Percentiles rank a stretch among this genome's conserved stretches.
Evolutionary conservation across 139 green algal species (phyloP).

Genomic region (Asterochloris erici): DNA sequence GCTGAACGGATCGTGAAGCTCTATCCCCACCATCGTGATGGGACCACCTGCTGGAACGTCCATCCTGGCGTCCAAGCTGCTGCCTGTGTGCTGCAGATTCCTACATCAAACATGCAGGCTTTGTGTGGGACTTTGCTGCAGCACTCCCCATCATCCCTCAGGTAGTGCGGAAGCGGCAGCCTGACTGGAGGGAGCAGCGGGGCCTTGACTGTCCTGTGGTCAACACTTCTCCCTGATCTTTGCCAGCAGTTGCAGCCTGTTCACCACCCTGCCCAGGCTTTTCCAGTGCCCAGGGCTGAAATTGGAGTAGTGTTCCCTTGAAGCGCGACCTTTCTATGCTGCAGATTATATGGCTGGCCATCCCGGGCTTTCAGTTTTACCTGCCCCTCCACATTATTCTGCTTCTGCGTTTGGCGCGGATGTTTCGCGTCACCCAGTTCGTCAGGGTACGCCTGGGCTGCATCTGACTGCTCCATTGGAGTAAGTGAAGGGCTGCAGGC

Average conservation of each 20-base stretch:
- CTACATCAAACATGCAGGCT: conserved; percentile 8
- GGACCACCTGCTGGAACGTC: no score
- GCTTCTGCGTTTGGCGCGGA: conserved; percentile 6
- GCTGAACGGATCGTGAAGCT: no score
- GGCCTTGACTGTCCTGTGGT: background rate
- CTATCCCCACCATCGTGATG: no score
- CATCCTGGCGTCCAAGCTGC: no score
- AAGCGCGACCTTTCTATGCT: background rate
- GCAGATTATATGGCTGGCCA: conserved; percentile 13
- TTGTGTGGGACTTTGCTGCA: background rate
- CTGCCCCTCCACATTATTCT: background rate
- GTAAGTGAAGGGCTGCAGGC: no score
- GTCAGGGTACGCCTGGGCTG: background rate
- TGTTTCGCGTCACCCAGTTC: background rate
- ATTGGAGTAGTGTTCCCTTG: background rate
- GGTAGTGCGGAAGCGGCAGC: background rate
- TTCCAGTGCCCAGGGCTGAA: background rate
- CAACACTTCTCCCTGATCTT: background rate
- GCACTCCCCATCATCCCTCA: background rate
- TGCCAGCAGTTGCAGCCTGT: background rate
- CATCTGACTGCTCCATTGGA: background rate
- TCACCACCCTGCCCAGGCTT: background rate
- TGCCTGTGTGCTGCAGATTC: background rate
- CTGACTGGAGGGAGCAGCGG: background rate
- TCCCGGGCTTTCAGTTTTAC: background rate